Conservation (phyloP, 2,329 filamentous ascomycete genomes). For the Albophoma yamanashiensis region DNA sequence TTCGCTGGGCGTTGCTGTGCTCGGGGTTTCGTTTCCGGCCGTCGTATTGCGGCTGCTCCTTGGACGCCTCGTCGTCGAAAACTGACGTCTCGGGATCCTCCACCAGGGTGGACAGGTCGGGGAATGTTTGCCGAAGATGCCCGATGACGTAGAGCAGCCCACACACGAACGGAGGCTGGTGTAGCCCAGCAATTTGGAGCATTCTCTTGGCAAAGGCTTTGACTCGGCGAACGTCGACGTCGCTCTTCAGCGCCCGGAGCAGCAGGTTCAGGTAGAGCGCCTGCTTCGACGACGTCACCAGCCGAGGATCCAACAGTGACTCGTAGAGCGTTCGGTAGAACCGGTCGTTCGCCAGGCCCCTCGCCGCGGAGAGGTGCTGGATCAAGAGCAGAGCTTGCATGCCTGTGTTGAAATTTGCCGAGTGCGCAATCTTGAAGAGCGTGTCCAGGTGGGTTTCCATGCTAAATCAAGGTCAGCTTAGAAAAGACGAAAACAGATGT, state of each 20-base stretch:
- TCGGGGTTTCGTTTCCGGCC: constrained; percentile 85
- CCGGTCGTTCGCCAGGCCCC: constrained; percentile 73
- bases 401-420: constrained; percentile 97
- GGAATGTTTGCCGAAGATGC: constrained; percentile 70
- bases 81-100: constrained; percentile 65
- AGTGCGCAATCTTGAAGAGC: constrained; percentile 91
- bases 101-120: constrained; percentile 67
- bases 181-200: constrained; percentile 75
- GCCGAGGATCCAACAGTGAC: constrained; percentile 80
- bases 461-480: constrained; percentile 23
- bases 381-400: constrained; percentile 92
- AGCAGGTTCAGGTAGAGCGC: constrained; percentile 89
- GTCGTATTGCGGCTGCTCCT: constrained; percentile 51
- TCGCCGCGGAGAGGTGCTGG: constrained; percentile 75
- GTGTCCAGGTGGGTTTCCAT: constrained; percentile 87
- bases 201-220: constrained; percentile 95
- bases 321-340: constrained; percentile 97
- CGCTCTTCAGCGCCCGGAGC: constrained; percentile 77
- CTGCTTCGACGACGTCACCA: constrained; percentile 87
- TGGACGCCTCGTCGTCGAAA: constrained; percentile 52
- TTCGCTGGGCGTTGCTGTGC: constrained; percentile 84
- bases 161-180: constrained; percentile 87
- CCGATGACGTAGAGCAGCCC: constrained; percentile 84
- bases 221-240: constrained; percentile 81
- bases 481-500: background rate